Evolutionary conservation across 139 green algal species (phyloP).

Genomic region (Chlorella sp.): DNA sequence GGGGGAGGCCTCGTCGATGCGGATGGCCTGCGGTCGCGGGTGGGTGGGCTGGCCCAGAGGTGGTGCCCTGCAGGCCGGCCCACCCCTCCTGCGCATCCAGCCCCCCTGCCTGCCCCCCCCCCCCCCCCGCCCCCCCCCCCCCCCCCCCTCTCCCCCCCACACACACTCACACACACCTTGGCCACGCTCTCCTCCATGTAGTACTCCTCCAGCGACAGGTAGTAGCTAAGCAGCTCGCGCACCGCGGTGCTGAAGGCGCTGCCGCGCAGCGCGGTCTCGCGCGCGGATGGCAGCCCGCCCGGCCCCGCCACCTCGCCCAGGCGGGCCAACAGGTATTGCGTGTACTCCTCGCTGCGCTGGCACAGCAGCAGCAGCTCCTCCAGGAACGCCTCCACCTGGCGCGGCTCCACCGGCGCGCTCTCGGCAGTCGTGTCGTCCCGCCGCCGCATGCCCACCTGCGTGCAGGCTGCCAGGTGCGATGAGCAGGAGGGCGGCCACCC

Average conservation of each 20-base stretch:
- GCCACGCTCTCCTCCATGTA: conserved; percentile 87
- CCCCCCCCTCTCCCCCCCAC: neutral
- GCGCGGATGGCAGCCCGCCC: conserved; percentile 20
- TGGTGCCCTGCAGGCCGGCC: too few relatives aligned
- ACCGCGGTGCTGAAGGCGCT: conserved; percentile 62
- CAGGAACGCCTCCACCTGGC: conserved; percentile 68
- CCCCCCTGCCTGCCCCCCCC: neutral
- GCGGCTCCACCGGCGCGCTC: conserved; percentile 46
- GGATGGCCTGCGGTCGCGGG: conserved; percentile 52
- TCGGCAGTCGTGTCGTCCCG: conserved; percentile 25
- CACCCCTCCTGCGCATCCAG: too few relatives aligned
- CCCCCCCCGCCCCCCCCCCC: neutral
- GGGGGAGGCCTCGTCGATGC: conserved; percentile 79
- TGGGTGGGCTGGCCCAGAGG: too few relatives aligned
- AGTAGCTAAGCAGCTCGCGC: conserved; percentile 85
- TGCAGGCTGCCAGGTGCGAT: too few relatives aligned
- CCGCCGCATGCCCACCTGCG: conserved; percentile 37
- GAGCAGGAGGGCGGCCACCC: too few relatives aligned
- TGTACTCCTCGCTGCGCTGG: conserved; percentile 91
- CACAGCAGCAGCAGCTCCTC: conserved; percentile 85
- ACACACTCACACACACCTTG: conserved; percentile 56
- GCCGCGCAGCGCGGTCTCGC: conserved; percentile 52
- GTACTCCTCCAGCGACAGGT: conserved; percentile 91
- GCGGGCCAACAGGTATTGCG: conserved; percentile 74
- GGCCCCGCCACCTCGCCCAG: conserved; percentile 57